phyloP scores from a whole-genome alignment of 306 rosid species.

The Astragalus glycyphyllos region DNA sequence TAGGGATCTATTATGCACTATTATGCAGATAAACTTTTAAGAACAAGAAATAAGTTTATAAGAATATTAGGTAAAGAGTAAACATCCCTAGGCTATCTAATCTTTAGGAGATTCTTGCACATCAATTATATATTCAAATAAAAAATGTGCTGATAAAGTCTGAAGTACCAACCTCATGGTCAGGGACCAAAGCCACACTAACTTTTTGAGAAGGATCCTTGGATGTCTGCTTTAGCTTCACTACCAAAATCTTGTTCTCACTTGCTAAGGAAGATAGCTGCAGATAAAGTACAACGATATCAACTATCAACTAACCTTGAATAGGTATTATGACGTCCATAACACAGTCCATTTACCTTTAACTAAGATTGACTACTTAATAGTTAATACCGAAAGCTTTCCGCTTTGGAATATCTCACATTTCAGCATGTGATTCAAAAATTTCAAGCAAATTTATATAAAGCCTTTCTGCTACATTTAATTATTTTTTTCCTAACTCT shows the following conservation, averaged over 20 bases:
- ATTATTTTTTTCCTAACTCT: neutral
- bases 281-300: constrained; percentile 46
- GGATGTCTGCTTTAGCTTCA: constrained; percentile 66
- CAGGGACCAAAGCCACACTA: constrained; percentile 43
- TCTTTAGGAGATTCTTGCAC: constrained; percentile 14
- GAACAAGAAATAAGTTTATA: neutral
- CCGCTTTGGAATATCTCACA: constrained; percentile 20
- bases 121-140: constrained; percentile 14
- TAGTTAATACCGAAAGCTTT: constrained; percentile 27
- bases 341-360: neutral
- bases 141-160: constrained; percentile 23
- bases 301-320: constrained; percentile 41
- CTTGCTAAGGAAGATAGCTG: constrained; percentile 74
- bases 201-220: constrained; percentile 55
- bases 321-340: neutral
- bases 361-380: neutral
- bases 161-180: constrained; percentile 58
- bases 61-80: neutral
- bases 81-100: neutral
- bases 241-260: constrained; percentile 70
- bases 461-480: neutral
- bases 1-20: neutral
- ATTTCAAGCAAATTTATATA: constrained; percentile 14
- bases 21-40: constrained; percentile 21
- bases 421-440: constrained; percentile 20